phyloP scores from a whole-genome alignment of 176 grass and related monocot species.

The Aegilops umbellulata region DNA sequence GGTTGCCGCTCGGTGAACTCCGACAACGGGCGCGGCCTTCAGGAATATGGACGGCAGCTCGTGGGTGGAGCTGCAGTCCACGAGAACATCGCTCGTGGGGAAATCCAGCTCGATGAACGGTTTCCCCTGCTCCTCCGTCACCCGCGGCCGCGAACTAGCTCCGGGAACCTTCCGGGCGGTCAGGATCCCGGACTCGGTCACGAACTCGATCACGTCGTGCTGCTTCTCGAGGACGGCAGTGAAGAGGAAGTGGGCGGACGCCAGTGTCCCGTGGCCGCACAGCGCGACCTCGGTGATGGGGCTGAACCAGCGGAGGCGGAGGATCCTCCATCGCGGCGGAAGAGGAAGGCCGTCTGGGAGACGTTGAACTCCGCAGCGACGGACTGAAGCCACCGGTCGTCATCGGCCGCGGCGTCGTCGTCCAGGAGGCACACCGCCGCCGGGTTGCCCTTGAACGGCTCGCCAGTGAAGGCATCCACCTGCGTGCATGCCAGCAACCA shows the following conservation, averaged over 20 bases:
- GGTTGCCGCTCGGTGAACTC: slow-evolving; percentile 38
- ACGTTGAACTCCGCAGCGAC: slow-evolving; percentile 78
- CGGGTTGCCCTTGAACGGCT: slow-evolving; percentile 71
- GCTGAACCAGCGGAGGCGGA: slow-evolving; percentile 69
- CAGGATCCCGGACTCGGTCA: slow-evolving; percentile 53
- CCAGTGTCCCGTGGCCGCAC: slow-evolving; percentile 58
- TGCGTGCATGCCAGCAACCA: slow-evolving; percentile 6
- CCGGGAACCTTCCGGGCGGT: slow-evolving; percentile 45
- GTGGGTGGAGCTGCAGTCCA: slow-evolving; percentile 22
- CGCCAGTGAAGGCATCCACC: slow-evolving; percentile 61
- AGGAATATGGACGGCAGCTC: slow-evolving; percentile 46
- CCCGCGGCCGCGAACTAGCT: not conserved
- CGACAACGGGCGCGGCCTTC: slow-evolving; percentile 42
- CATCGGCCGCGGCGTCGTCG: not conserved
- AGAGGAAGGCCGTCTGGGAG: slow-evolving; percentile 44
- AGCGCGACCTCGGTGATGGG: slow-evolving; percentile 43
- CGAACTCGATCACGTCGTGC: slow-evolving; percentile 45
- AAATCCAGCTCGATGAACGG: slow-evolving; percentile 68
- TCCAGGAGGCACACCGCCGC: slow-evolving; percentile 45
- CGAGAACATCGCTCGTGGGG: slow-evolving; percentile 34
- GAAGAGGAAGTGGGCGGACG: slow-evolving; percentile 59
- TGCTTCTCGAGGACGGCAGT: slow-evolving; percentile 27
- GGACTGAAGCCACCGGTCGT: slow-evolving; percentile 62
- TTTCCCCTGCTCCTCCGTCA: slow-evolving; percentile 4
- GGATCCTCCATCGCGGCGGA: not conserved